Conservation (phyloP, 768 basidiomycete species). For the Lactarius vividus region DNA sequence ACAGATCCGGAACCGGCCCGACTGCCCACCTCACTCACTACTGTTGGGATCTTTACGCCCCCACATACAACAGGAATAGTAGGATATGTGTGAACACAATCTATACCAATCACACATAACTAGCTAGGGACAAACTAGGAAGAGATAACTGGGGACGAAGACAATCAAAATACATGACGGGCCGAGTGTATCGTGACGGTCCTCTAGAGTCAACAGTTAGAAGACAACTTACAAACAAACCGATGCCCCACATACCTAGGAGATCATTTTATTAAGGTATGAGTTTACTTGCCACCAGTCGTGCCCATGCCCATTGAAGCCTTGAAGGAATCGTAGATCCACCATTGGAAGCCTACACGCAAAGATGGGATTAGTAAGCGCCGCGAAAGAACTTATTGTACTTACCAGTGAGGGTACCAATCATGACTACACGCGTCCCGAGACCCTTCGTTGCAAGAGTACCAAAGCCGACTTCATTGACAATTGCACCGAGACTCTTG, state of each 20-base stretch:
- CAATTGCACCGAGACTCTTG: conserved; percentile 69
- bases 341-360: conserved; percentile 83
- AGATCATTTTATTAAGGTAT: conserved; percentile 3
- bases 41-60: not conserved
- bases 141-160: conserved; percentile 5
- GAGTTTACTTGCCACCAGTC: conserved; percentile 77
- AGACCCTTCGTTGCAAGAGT: conserved; percentile 81
- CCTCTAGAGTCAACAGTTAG: conserved; percentile 6
- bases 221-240: not conserved
- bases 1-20: not conserved
- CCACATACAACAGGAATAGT: not conserved
- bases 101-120: conserved; percentile 22
- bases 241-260: not conserved
- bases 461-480: conserved; percentile 63
- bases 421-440: conserved; percentile 84
- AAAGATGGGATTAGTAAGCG: conserved; percentile 32
- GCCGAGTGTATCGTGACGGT: conserved; percentile 7
- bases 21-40: not conserved
- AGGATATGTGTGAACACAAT: not conserved
- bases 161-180: conserved; percentile 14
- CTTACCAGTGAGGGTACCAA: conserved; percentile 39
- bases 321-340: conserved; percentile 92
- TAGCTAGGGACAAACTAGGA: conserved; percentile 23
- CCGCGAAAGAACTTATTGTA: not conserved
- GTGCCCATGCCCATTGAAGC: conserved; percentile 79